A percentile compares a stretch with the other conserved stretches of the same genome.
These are phyloP conservation scores for Peterozyma xylosa DNA, from an alignment of 805 yeast species.

Conservation along the genomic window DNA sequence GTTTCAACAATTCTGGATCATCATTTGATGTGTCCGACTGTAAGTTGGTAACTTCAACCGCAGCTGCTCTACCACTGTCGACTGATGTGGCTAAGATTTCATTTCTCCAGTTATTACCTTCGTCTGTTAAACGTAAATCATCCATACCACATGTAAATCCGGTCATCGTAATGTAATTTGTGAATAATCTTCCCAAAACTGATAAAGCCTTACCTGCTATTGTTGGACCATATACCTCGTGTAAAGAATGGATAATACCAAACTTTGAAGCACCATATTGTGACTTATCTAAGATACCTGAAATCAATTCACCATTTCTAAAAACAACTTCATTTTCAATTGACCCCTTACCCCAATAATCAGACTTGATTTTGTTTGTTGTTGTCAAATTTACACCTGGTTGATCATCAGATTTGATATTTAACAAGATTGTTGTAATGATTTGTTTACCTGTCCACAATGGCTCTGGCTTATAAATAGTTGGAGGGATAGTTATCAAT, in stretches of 20 bases:
- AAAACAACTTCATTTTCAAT: constrained; percentile 81
- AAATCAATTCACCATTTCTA: constrained; percentile 76
- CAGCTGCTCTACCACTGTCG: constrained; percentile 86
- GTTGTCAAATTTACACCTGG: constrained; percentile 88
- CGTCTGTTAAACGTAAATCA: constrained; percentile 84
- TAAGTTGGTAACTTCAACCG: constrained; percentile 88
- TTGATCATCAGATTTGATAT: constrained; percentile 77
- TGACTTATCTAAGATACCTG: constrained; percentile 94
- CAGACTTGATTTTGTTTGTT: constrained; percentile 84
- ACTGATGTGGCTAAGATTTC: constrained; percentile 72
- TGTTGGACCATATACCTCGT: constrained; percentile 89
- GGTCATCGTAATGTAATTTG: constrained; percentile 84
- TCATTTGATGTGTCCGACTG: constrained; percentile 33
- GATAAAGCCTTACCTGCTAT: constrained; percentile 86
- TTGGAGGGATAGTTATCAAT: constrained; percentile 81
- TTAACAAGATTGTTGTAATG: constrained; percentile 83
- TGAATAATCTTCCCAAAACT: constrained; percentile 91
- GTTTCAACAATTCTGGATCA: constrained; percentile 74
- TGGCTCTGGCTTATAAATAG: constrained; percentile 78
- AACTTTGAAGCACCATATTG: constrained; percentile 98
- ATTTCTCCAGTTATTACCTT: constrained; percentile 84
- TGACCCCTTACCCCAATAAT: constrained; percentile 88
- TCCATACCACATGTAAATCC: constrained; percentile 99
- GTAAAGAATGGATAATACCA: constrained; percentile 94
- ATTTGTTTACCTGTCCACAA: constrained; percentile 98